Evolutionary conservation across 2,329 filamentous ascomycete species (phyloP).

Genomic region (Amauroascus niger): DNA sequence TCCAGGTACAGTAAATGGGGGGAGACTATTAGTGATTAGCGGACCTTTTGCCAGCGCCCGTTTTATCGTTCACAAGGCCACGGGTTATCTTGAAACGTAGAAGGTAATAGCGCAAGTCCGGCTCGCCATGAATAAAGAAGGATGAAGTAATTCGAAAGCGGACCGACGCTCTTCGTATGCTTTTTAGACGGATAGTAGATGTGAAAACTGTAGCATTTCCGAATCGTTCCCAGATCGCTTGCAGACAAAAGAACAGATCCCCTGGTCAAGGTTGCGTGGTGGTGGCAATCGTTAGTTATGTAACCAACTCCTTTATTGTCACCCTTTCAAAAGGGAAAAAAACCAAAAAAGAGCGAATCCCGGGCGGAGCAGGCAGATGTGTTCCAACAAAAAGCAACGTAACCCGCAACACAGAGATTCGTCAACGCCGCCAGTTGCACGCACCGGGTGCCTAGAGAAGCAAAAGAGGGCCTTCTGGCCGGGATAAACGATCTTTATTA

Average conservation of each 20-base stretch:
- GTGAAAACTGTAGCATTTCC: not conserved
- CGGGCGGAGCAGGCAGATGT: too few relatives aligned
- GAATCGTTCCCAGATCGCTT: not conserved
- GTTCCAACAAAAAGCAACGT: too few relatives aligned
- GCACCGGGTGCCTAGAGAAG: too few relatives aligned
- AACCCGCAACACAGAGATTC: too few relatives aligned
- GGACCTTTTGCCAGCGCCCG: not conserved
- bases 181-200: not conserved
- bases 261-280: not conserved
- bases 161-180: not conserved
- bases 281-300: not conserved
- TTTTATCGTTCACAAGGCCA: not conserved
- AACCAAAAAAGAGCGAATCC: too few relatives aligned
- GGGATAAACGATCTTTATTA: too few relatives aligned
- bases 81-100: not conserved
- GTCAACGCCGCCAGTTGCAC: too few relatives aligned
- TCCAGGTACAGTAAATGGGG: not conserved
- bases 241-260: not conserved
- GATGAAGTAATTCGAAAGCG: not conserved
- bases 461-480: too few relatives aligned
- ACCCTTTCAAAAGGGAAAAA: too few relatives aligned
- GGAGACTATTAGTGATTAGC: too few relatives aligned
- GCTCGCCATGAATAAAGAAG: conserved; percentile 6
- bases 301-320: too few relatives aligned
- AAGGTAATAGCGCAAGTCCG: conserved; percentile 1